Percentiles rank a stretch among this genome's conserved stretches.
These are phyloP conservation scores for Cladosporium sp. DNA, from an alignment of 2,329 filamentous ascomycete genomes.

Conservation along the genomic window DNA sequence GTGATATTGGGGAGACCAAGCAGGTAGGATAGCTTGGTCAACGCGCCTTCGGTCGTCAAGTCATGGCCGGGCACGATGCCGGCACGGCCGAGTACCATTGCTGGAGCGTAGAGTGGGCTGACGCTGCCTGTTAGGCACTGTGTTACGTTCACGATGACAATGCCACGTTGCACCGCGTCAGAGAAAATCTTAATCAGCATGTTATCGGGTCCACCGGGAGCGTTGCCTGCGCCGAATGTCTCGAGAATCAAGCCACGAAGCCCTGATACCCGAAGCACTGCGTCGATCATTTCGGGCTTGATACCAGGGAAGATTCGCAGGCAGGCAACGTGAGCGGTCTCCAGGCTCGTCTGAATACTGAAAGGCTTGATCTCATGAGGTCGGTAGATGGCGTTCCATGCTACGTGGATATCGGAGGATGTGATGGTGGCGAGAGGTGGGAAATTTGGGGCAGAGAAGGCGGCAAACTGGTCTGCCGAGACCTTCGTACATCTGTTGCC, in stretches of 20 bases:
- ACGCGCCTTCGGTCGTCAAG: slow-evolving; percentile 82
- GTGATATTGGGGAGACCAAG: slow-evolving; percentile 65
- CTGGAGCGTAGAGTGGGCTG: slow-evolving; percentile 39
- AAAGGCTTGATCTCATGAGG: slow-evolving; percentile 50
- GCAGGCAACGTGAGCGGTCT: slow-evolving; percentile 85
- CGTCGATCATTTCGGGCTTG: slow-evolving; percentile 82
- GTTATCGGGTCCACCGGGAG: slow-evolving; percentile 75
- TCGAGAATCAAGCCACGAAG: slow-evolving; percentile 80
- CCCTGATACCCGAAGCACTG: slow-evolving; percentile 70
- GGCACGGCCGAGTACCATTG: slow-evolving; percentile 68
- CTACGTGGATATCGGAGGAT: slow-evolving; percentile 61
- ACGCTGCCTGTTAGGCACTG: slow-evolving; percentile 62
- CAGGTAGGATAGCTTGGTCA: slow-evolving; percentile 86
- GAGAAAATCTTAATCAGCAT: slow-evolving; percentile 73
- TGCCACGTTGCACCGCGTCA: slow-evolving; percentile 71
- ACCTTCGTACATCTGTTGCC: slow-evolving; percentile 87
- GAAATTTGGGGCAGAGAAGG: slow-evolving; percentile 84
- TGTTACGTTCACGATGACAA: slow-evolving; percentile 85
- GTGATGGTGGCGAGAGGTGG: slow-evolving; percentile 71
- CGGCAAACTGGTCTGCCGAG: slow-evolving; percentile 78
- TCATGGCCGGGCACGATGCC: slow-evolving; percentile 88
- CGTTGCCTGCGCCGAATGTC: slow-evolving; percentile 90
- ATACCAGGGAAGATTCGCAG: slow-evolving; percentile 89
- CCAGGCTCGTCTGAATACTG: slow-evolving; percentile 57
- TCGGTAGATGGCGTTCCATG: slow-evolving; percentile 72